Percentiles rank a stretch among this genome's conserved stretches.
Conservation (phyloP, 164 flowering plant genomes). For the Annona cherimola region DNA sequence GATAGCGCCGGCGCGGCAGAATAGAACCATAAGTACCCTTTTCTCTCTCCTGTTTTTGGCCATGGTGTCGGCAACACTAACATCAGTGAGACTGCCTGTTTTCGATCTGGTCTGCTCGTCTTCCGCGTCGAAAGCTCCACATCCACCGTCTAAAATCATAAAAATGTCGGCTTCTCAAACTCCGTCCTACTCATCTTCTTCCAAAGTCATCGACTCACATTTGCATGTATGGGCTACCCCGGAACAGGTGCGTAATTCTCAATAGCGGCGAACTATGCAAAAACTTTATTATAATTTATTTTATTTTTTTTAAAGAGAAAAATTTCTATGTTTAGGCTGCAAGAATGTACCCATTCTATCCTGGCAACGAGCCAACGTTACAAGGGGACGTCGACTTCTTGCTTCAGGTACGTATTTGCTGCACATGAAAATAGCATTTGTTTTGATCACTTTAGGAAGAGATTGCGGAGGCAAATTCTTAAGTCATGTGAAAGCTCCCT, state of each 20-base stretch:
- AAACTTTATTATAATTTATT: neutral
- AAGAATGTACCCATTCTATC: conserved; percentile 68
- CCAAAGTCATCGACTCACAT: conserved; percentile 72
- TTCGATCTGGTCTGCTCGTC: neutral
- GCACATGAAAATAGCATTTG: no score
- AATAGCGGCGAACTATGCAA: neutral
- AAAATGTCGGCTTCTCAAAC: conserved; percentile 19
- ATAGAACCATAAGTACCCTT: no score
- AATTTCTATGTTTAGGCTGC: conserved; percentile 5
- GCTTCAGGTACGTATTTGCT: conserved; percentile 44
- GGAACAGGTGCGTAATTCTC: conserved; percentile 41
- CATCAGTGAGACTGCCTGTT: conserved; percentile 6
- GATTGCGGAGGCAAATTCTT: no score
- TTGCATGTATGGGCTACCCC: conserved; percentile 93
- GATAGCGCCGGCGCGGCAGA: no score
- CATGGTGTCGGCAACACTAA: conserved; percentile 1
- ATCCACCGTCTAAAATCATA: conserved; percentile 15
- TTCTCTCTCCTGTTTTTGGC: neutral
- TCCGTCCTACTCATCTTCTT: conserved; percentile 2
- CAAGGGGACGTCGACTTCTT: conserved; percentile 64
- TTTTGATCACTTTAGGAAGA: no score
- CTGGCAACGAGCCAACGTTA: conserved; percentile 87
- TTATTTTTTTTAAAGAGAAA: no score
- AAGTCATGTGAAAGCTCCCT: no score
- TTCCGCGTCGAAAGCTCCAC: neutral